Conservation (phyloP, 441 rosid species). For the Aleurites moluccanus region DNA sequence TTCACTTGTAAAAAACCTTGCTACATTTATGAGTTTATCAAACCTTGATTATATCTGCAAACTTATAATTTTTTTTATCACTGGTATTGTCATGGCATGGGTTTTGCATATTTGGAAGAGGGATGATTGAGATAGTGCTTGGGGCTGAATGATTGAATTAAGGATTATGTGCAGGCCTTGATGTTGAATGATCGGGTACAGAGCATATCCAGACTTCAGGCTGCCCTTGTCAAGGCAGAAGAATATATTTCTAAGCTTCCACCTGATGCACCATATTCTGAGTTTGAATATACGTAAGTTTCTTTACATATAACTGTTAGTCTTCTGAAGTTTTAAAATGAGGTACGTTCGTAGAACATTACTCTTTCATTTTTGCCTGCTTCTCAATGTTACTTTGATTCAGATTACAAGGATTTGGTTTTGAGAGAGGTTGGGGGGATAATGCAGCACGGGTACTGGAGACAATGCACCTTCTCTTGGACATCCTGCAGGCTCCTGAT, state of each 20-base stretch:
- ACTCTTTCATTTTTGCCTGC: conserved; percentile 1
- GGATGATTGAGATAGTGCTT: background rate
- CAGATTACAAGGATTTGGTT: conserved; percentile 90
- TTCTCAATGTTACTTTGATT: conserved; percentile 12
- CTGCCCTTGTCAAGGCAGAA: conserved; percentile 75
- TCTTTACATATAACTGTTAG: background rate
- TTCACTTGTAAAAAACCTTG: background rate
- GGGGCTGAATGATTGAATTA: conserved; percentile 21
- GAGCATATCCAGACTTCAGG: conserved; percentile 61
- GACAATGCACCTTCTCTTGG: conserved; percentile 81
- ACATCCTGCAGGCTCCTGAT: conserved; percentile 97
- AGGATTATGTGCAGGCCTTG: conserved; percentile 50
- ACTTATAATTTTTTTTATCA: background rate
- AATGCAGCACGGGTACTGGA: conserved; percentile 70
- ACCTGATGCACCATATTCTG: conserved; percentile 61
- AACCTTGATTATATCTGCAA: background rate
- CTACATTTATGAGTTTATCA: background rate
- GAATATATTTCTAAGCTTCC: conserved; percentile 77
- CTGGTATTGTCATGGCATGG: background rate
- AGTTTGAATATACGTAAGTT: conserved; percentile 65
- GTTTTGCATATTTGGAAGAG: background rate
- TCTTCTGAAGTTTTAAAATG: background rate
- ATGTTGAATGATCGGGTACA: conserved; percentile 96
- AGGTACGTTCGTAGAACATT: background rate
- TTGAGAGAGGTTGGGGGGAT: conserved; percentile 99